A percentile compares a stretch with the other conserved stretches of the same genome.
phyloP scores from a whole-genome alignment of 148 eudicot species.

The Camellia japonica region DNA sequence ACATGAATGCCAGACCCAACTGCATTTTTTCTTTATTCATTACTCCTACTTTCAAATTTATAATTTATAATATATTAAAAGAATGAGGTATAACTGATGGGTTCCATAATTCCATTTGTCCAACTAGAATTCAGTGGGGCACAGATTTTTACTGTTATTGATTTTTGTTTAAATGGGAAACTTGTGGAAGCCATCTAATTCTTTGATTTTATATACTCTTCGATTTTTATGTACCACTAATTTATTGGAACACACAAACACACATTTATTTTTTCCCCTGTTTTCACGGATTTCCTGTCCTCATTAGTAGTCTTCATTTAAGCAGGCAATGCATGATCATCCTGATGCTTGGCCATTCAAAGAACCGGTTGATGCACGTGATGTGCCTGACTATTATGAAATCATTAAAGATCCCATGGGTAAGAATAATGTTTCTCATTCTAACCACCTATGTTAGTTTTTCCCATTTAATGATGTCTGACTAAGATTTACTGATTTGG shows the following conservation, averaged over 20 bases:
- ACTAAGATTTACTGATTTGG: neutral
- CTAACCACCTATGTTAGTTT: neutral
- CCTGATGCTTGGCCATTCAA: conserved; percentile 97
- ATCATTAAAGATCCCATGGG: conserved; percentile 97
- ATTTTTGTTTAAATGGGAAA: neutral
- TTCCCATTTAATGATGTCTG: neutral
- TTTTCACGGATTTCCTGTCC: conserved; percentile 1
- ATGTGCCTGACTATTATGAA: conserved; percentile 94
- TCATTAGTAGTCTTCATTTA: conserved; percentile 11
- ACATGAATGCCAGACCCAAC: neutral
- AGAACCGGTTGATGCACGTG: conserved; percentile 90
- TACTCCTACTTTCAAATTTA: neutral
- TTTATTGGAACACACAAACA: neutral
- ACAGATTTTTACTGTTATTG: neutral
- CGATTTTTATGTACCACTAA: no score
- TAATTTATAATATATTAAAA: neutral
- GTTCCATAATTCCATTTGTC: neutral
- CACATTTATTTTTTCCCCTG: neutral
- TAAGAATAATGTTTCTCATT: conserved; percentile 22
- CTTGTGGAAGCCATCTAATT: neutral
- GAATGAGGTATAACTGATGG: neutral
- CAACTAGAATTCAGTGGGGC: neutral
- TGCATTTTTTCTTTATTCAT: neutral
- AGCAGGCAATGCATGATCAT: conserved; percentile 88
- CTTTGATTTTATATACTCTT: neutral